Evolutionary conservation across 2,329 filamentous ascomycete species (phyloP), one percentile per base, ranked within the genome.

Genomic region (Biscogniauxia marginata): DNA sequence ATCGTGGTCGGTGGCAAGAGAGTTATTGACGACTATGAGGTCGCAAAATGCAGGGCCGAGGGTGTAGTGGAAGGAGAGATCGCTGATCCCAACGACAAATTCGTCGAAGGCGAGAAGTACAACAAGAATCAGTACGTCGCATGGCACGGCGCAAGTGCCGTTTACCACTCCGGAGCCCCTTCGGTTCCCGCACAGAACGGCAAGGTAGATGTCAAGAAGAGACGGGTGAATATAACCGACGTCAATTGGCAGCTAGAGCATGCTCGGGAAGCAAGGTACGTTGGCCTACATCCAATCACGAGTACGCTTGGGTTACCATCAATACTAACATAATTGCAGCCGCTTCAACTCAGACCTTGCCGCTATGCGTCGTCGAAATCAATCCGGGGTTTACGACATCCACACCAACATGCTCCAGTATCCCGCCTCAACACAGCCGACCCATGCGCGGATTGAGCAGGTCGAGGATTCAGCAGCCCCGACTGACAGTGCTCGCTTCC

Each of bases 101-200:
- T 93, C 45, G 84, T 92, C 22, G 82, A 83, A 7, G 90, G 88
- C 43, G 89, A 96, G 70, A 81, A 87, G n/a, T 99, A 99, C 80
- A 97, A 99, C 79, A 92, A 93, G 76, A 99, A 99, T 70, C 93
- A 97, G 72, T 99, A 97, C 70, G 95, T 99, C 23, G 95, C 95
- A 23, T 99, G 95, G 95, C 93, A 96, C 71, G 95, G 95, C 50
- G 95, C 95, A 49, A 98, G 93, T 72, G 88, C 90, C 43, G 95
- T 99, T 21, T 99, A 99, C 71, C 92, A 98, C 71, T 91, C 90
- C 11, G 87, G 86, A 55, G 84, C 82, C 1, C 90, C 91, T 1
- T 86, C 88, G 20, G 85, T 90, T n/a, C 91, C 91, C 2, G 79
- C 88, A 56, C 86, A 85, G 25, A 86, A 80, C 58, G 89, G 89